phyloP scores from a whole-genome alignment of 2,329 filamentous ascomycete genomes.

The Fusarium sarcochroum region DNA sequence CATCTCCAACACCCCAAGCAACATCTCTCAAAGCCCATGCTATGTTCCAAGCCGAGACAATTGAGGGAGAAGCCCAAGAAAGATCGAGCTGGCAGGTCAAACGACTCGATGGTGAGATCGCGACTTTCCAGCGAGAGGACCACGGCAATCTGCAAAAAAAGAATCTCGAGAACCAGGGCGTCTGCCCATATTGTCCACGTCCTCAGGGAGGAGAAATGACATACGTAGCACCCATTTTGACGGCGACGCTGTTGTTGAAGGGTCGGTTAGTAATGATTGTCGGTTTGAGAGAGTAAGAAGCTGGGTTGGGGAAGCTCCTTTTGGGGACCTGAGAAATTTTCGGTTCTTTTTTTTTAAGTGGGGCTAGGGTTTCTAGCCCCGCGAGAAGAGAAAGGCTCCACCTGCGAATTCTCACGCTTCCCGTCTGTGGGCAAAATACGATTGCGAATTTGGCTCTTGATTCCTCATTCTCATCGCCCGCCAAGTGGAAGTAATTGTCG shows the following conservation, averaged over 20 bases:
- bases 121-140: slow-evolving; percentile 82
- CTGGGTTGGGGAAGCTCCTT: too few relatives aligned
- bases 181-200: slow-evolving; percentile 51
- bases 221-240: slow-evolving; percentile 68
- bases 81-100: slow-evolving; percentile 80
- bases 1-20: slow-evolving; percentile 83
- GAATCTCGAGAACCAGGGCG: slow-evolving; percentile 64
- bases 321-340: too few relatives aligned
- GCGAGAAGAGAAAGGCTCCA: too few relatives aligned
- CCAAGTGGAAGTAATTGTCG: slow-evolving; percentile 54
- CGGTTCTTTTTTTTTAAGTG: slow-evolving; percentile 31
- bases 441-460: too few relatives aligned
- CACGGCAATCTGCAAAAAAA: slow-evolving; percentile 78
- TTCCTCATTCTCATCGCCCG: slow-evolving; percentile 54
- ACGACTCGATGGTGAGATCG: slow-evolving; percentile 49
- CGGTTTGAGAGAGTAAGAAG: too few relatives aligned
- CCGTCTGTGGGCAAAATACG: too few relatives aligned
- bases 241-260: slow-evolving; percentile 56
- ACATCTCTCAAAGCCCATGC: slow-evolving; percentile 71
- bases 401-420: too few relatives aligned
- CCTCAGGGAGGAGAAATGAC: slow-evolving; percentile 59
- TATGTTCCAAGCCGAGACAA: slow-evolving; percentile 61
- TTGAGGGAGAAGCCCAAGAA: slow-evolving; percentile 75
- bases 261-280: slow-evolving; percentile 59
- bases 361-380: slow-evolving; percentile 53